Evolutionary conservation across 2,329 filamentous ascomycete genomes (phyloP).

Genomic region (Diatrype stigma): DNA sequence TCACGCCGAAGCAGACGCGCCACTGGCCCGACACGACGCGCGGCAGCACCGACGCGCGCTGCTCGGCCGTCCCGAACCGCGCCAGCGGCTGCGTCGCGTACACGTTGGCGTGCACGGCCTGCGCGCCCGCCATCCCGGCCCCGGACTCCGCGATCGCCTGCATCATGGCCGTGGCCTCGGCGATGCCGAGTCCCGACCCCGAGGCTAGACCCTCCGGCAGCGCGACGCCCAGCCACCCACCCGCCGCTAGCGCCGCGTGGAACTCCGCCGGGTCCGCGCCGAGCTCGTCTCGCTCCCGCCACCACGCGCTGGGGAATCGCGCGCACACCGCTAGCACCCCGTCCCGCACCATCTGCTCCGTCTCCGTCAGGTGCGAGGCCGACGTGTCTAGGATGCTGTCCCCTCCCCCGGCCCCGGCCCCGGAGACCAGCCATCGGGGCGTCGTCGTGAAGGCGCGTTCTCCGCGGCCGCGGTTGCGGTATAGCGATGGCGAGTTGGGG

Average conservation of each 20-base stretch:
- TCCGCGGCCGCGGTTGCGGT: too few relatives aligned
- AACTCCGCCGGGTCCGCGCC: conserved; percentile 71
- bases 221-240: conserved; percentile 79
- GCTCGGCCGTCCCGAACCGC: conserved; percentile 64
- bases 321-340: conserved; percentile 65
- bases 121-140: conserved; percentile 70
- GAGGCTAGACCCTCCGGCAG: conserved; percentile 69
- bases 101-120: conserved; percentile 62
- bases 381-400: too few relatives aligned
- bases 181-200: conserved; percentile 73
- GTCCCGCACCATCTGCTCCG: conserved; percentile 68
- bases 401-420: too few relatives aligned
- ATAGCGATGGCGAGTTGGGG: neutral
- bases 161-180: conserved; percentile 83
- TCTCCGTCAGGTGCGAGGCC: conserved; percentile 43
- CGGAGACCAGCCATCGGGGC: neutral
- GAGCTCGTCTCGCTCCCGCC: conserved; percentile 68
- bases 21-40: conserved; percentile 68
- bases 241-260: conserved; percentile 67
- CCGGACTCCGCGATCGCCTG: conserved; percentile 76
- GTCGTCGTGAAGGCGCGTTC: neutral
- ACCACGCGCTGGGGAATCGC: conserved; percentile 70
- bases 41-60: conserved; percentile 61
- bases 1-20: conserved; percentile 77
- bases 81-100: conserved; percentile 74